These are phyloP conservation scores for Pseudogymnoascus pannorum DNA, from an alignment of 2,329 filamentous ascomycete species.

Conservation along the genomic window DNA sequence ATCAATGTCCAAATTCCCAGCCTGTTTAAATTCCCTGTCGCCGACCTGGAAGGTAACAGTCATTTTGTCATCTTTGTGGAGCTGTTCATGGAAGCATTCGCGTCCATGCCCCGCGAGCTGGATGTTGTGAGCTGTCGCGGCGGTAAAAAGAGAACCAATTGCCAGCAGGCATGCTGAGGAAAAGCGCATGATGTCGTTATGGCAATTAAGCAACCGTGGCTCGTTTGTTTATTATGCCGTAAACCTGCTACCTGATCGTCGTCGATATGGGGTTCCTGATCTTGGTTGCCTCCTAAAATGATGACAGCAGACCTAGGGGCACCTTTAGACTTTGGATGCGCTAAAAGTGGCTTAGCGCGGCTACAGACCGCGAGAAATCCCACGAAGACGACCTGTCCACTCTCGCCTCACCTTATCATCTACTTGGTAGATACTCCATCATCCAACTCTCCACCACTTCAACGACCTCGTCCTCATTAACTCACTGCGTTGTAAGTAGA, in stretches of 20 bases:
- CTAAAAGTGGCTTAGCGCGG: slow-evolving; percentile 9
- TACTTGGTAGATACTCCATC: slow-evolving; percentile 7
- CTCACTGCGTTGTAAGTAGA: slow-evolving; percentile 9
- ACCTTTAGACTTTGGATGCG: slow-evolving; percentile 6
- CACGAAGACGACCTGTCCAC: slow-evolving; percentile 11
- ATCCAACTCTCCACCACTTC: slow-evolving; percentile 10
- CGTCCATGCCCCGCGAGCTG: slow-evolving; percentile 85
- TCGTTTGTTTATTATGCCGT: neutral
- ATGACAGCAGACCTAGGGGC: slow-evolving; percentile 8
- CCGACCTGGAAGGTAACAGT: slow-evolving; percentile 97
- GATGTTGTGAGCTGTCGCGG: slow-evolving; percentile 83
- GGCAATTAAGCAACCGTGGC: slow-evolving; percentile 10
- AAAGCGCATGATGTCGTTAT: slow-evolving; percentile 26
- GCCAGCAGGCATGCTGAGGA: slow-evolving; percentile 25
- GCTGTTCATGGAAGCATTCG: slow-evolving; percentile 94
- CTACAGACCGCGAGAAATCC: slow-evolving; percentile 9
- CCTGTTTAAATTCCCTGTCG: slow-evolving; percentile 89
- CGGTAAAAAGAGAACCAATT: slow-evolving; percentile 35
- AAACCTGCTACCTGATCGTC: slow-evolving; percentile 5
- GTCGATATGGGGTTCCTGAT: slow-evolving; percentile 8
- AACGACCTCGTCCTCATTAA: slow-evolving; percentile 9
- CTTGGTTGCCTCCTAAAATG: slow-evolving; percentile 6
- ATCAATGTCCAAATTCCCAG: slow-evolving; percentile 91
- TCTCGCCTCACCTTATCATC: slow-evolving; percentile 11
- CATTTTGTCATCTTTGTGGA: slow-evolving; percentile 95